Base-by-base conservation (phyloP, 257 asterid genomes). In the Solanum peruvianum region DNA sequence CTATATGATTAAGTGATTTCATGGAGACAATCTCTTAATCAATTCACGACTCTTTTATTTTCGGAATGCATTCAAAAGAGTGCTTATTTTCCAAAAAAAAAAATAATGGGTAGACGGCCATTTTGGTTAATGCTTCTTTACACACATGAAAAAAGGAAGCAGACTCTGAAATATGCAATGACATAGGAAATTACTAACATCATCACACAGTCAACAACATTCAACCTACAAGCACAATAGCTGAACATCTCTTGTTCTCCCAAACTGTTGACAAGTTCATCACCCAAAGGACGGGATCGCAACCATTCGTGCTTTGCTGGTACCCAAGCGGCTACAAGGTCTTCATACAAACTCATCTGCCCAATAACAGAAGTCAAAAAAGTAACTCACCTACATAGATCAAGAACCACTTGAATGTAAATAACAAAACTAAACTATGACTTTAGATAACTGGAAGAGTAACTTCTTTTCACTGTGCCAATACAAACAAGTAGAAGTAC, bases 341-440 rank as follows among this genome's bases (percentile, higher is more conserved):
- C 98, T 92, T 96, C 99, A 91, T 97, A 96, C 91, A 97, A 95
- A 91, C 99, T 95, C 96, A 97, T 93, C 99, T 97, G 93, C 93
- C 90, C 88, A 90, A 87, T 37, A 71, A 35, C 58, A 71, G 82
- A 77, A 56, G 41, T 39, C 29, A 58, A 44, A 44, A 81, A 78
- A 42, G 12, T 14, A 18, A 41, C 44, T 39, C 45, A 56, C 64
- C 77, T 13, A 47, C 47, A 67, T 27, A 81, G 67, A 64, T 49
- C 82, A 70, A 67, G 70, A 13, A 14, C 49, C 18, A 31, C 49
- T 44, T 45, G 66, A 85, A 66, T 85, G 15, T 14, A 69, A 85
- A 85, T 85, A 85, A 75, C 47, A 75, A 45, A 72, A 70, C 87
- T 83, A 72, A 25, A 72, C 11, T 45, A 60, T 20, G 23, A 47